Evolutionary conservation across 2,329 filamentous ascomycete species (phyloP).

Genomic region (Fusarium nanum): DNA sequence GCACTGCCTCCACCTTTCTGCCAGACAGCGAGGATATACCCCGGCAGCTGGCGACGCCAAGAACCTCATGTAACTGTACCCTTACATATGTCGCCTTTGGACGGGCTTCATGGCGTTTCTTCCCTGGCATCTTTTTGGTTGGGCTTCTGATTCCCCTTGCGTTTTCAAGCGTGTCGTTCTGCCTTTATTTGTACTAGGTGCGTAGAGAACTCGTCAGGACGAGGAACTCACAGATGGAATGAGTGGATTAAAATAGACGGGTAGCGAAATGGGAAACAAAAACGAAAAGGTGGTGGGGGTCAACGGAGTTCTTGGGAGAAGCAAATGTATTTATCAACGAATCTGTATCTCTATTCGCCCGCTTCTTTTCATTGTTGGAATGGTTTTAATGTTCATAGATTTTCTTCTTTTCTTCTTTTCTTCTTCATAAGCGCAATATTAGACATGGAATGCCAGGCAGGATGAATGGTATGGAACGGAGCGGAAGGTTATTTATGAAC

Average conservation of each 20-base stretch:
- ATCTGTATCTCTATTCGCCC: slow-evolving; percentile 12
- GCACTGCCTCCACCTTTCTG: slow-evolving; percentile 13
- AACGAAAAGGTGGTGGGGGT: slow-evolving; percentile 24
- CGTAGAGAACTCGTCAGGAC: slow-evolving; percentile 26
- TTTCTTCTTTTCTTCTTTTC: slow-evolving; percentile 2
- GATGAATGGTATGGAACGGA: not conserved
- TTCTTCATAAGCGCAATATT: slow-evolving; percentile 22
- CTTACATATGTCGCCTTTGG: slow-evolving; percentile 23
- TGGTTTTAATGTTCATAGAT: slow-evolving; percentile 28
- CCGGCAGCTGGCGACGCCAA: slow-evolving; percentile 7
- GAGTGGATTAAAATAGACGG: slow-evolving; percentile 37
- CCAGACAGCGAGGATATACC: slow-evolving; percentile 27
- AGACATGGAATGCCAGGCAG: slow-evolving; percentile 22
- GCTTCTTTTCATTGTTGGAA: not conserved
- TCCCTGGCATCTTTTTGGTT: slow-evolving; percentile 21
- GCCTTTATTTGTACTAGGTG: slow-evolving; percentile 14
- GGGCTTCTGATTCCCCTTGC: slow-evolving; percentile 17
- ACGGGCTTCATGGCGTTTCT: slow-evolving; percentile 31
- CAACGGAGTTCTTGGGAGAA: slow-evolving; percentile 19
- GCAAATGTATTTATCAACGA: slow-evolving; percentile 26
- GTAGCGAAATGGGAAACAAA: slow-evolving; percentile 18
- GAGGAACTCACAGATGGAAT: slow-evolving; percentile 13
- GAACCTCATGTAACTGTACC: slow-evolving; percentile 32
- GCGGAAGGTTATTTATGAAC: slow-evolving; percentile 3
- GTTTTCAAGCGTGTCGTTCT: slow-evolving; percentile 29